Evolutionary conservation across 192 early-diverging fungal genomes (phyloP), one percentile per base, ranked within the genome.

Genomic region (Backusella liffmaniae): DNA sequence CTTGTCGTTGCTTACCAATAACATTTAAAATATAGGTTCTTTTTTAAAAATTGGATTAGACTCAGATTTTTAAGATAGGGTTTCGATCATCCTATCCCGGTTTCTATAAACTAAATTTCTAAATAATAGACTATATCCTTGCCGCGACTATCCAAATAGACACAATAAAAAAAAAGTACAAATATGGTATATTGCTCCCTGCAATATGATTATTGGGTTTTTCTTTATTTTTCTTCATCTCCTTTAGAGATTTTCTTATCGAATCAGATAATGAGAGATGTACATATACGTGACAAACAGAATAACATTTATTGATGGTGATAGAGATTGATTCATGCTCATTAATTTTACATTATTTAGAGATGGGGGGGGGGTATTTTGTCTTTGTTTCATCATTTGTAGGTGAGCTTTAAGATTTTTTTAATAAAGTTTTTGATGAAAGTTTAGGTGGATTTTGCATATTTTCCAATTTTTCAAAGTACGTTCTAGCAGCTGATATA

Each of bases 401-500:
- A n/a, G 5, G 6, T n/a, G 18, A n/a, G 46, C 16, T 29, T 62
- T 62, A 9, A 1, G 26, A 26, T 26, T 62, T 62, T 39, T 62
- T 62, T 62, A 23, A 29, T 13, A 13, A 62, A 29, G 3, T 26
- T 62, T 62, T 62, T 29, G 56, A 62, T 62, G 56, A 13, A 29
- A 62, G 56, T 62, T 62, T 62, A 4, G 56, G 23, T 23, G 56
- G 23, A 39, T 69, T 69, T 16, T 69, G 35, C 21, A 69, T 37
- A 23, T 69, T 69, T 69, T 95, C 94, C 68, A 96, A 86, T 72
- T 90, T 91, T 76, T 94, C 91, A 83, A 96, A 96, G 79, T 95
- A 91, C 77, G 88, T 90, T 77, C 92, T 85, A 9, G 95, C 94
- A 66, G 90, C 91, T 34, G 82, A 83, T 82, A 96, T 96, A 78